Conservation (phyloP, 352 stramenopile species). For the Stramenopiles sp. region DNA sequence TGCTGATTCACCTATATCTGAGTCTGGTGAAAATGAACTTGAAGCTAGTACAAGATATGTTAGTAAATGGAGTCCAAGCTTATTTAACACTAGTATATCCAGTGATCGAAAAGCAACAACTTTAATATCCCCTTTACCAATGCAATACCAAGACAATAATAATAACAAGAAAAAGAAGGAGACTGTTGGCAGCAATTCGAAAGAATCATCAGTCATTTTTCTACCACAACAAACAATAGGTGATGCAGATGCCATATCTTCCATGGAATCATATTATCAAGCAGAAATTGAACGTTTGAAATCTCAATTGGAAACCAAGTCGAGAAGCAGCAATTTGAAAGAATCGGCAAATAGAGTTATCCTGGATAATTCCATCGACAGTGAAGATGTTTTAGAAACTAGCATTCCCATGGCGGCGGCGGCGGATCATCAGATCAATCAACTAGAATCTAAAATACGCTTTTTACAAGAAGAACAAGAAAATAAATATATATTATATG, state of each 20-base stretch:
- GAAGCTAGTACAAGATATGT: background rate
- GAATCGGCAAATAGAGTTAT: background rate
- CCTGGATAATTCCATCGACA: background rate
- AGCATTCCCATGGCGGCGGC: background rate
- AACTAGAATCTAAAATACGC: background rate
- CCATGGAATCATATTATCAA: background rate
- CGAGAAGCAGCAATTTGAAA: too few relatives aligned
- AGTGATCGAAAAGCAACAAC: background rate
- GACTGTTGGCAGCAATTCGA: background rate
- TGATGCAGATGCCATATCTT: background rate
- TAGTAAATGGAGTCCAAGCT: conserved; percentile 4
- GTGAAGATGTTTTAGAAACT: too few relatives aligned
- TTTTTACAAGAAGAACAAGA: background rate
- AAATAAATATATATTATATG: background rate
- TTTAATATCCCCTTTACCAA: background rate
- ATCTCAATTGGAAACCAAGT: background rate
- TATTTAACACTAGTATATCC: background rate
- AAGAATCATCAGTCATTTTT: background rate
- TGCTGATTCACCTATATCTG: background rate
- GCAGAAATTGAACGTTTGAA: background rate
- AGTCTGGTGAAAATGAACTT: conserved; percentile 2
- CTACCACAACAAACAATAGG: background rate
- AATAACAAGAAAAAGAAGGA: background rate
- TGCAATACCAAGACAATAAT: background rate
- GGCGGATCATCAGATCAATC: background rate